These are phyloP conservation scores for Euclidium syriacum DNA, from an alignment of 345 rosid species.

Conservation along the genomic window DNA sequence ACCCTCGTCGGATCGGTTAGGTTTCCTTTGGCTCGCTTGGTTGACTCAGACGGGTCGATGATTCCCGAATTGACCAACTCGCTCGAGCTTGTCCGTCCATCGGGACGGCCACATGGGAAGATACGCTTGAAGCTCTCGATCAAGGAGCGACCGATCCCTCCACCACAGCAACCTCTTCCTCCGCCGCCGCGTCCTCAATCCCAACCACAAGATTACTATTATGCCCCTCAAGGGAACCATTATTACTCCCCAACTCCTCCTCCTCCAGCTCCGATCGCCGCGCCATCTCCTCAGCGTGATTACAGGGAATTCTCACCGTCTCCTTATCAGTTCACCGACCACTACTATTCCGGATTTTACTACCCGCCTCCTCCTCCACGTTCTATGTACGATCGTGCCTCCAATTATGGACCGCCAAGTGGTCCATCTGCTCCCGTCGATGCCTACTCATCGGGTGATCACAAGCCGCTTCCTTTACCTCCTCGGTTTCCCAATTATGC, in stretches of 20 bases:
- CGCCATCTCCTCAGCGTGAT: conserved; percentile 33
- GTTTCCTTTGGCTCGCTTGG: conserved; percentile 42
- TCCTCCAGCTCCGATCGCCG: conserved; percentile 20
- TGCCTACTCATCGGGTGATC: conserved; percentile 31
- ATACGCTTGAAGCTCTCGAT: conserved; percentile 40
- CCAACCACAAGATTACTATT: conserved; percentile 34
- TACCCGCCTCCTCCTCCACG: conserved; percentile 41
- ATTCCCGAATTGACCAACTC: conserved; percentile 22
- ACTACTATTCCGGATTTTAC: conserved; percentile 39
- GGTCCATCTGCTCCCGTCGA: conserved; percentile 55
- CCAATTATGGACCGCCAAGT: conserved; percentile 26
- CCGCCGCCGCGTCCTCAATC: conserved; percentile 38
- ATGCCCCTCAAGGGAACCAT: conserved; percentile 32
- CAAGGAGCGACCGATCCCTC: conserved; percentile 39
- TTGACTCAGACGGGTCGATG: conserved; percentile 36
- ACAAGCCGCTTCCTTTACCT: conserved; percentile 29
- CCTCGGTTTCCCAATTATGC: conserved; percentile 24
- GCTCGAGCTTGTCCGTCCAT: conserved; percentile 56
- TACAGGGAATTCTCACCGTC: conserved; percentile 39
- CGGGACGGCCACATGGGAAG: conserved; percentile 64
- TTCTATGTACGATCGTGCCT: conserved; percentile 35
- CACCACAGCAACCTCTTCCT: conserved; percentile 32
- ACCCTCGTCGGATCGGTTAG: conserved; percentile 55
- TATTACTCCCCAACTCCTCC: conserved; percentile 46
- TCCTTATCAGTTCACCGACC: conserved; percentile 30